Base-by-base conservation (phyloP, 352 stramenopile genomes). In the Phytophthora multivora region DNA sequence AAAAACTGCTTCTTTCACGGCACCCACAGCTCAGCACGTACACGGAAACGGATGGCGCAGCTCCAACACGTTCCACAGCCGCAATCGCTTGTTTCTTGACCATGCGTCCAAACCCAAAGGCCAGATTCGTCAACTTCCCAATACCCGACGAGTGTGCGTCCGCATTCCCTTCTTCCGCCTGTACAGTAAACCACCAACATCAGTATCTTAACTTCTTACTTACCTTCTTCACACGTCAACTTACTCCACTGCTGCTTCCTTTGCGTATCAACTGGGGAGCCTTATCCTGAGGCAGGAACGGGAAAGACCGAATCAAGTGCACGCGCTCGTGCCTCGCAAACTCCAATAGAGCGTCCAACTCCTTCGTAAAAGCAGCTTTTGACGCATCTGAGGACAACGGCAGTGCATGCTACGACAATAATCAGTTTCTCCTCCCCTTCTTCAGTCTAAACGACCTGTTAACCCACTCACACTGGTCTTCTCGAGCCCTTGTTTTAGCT, bases 81-180 rank as follows among this genome's bases (percentile, higher is more conserved):
- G 86, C 83, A 41, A 92, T 89, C 6, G 86, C 83, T 64, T 94
- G 86, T 43, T 92, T 94, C 63, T 92, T 92, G 40, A 94, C 80
- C 80, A 92, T 92, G 15, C 83, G 75, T 5, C 86, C 86, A 51
- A 94, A 94, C 0, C 86, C 86, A 53, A 87, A 86, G 0, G 86
- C 86, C n/a, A 94, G 50, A 54, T 88, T 91, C 9, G 83, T 93
- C 26, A 94, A 62, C 45, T 93, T 91, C 41, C 80, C 80, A 30
- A 93, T 87, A 0, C 75, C 36, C 40, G 51, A 68, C 49, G 63
- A 39, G 35, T 47, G 30, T 38, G 38, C 38, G 11, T 67, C 59
- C 8, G 23, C 33, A 53, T 16, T 19, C 23, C 57, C 47, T 7
- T 71, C 69, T 18, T 77, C 63, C n/a, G 51, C 19, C 63, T 73